Evolutionary conservation across 2,329 filamentous ascomycete species (phyloP).

Genomic region (Dactylellina drechsleri): DNA sequence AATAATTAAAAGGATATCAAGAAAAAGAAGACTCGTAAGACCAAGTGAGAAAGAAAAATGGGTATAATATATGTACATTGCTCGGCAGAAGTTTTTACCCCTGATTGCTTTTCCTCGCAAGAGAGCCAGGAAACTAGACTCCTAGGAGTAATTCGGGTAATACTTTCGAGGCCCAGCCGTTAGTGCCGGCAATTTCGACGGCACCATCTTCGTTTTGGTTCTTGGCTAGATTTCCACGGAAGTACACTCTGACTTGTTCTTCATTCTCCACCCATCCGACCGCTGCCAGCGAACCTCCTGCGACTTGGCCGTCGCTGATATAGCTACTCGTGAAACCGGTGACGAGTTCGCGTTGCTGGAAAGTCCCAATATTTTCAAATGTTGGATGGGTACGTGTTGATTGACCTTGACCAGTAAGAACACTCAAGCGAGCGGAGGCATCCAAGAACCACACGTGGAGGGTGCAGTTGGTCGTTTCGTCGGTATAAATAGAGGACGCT

Average conservation of each 20-base stretch:
- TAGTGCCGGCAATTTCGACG: constrained; percentile 31
- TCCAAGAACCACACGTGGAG: constrained; percentile 42
- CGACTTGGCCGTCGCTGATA: constrained; percentile 37
- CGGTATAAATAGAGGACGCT: constrained; percentile 17
- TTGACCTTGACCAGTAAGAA: constrained; percentile 23
- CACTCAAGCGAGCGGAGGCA: constrained; percentile 8
- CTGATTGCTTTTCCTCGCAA: background rate
- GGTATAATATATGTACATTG: constrained; percentile 24
- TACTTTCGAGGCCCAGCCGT: constrained; percentile 20
- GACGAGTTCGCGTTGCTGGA: constrained; percentile 16
- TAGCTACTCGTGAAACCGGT: constrained; percentile 7
- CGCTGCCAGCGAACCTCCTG: constrained; percentile 32
- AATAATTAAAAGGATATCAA: constrained; percentile 12
- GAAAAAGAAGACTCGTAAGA: background rate
- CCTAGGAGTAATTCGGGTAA: constrained; percentile 1
- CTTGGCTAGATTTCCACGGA: constrained; percentile 12
- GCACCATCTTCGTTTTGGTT: constrained; percentile 34
- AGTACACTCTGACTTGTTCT: constrained; percentile 46
- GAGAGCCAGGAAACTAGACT: background rate
- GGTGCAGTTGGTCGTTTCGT: constrained; percentile 24
- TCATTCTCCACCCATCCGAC: constrained; percentile 26
- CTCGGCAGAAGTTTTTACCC: background rate
- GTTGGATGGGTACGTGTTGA: constrained; percentile 20
- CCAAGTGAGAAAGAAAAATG: background rate
- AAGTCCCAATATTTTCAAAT: constrained; percentile 44